These are phyloP conservation scores for Saitozyma podzolica DNA, from an alignment of 768 basidiomycete genomes.

Conservation along the genomic window DNA sequence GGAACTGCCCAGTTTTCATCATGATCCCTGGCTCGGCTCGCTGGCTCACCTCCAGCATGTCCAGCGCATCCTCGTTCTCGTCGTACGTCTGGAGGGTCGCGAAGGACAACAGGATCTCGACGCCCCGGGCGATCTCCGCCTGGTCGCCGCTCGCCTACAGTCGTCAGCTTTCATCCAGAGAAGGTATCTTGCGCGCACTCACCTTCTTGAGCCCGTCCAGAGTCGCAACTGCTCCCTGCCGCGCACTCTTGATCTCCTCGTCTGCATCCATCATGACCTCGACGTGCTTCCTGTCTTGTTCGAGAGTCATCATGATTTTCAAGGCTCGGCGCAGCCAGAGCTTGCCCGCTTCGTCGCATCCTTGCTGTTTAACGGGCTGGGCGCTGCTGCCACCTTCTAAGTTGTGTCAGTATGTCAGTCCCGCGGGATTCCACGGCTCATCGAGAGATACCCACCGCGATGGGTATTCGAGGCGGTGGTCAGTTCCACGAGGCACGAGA, in stretches of 20 bases:
- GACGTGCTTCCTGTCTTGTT: conserved; percentile 71
- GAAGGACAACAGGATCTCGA: conserved; percentile 69
- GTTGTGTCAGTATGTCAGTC: background rate
- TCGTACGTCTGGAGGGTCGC: conserved; percentile 73
- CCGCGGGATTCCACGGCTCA: background rate
- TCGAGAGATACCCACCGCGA: conserved; percentile 1
- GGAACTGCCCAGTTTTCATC: no score
- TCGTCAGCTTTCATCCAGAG: background rate
- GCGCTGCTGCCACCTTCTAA: background rate
- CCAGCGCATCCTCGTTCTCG: conserved; percentile 62
- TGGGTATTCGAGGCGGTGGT: conserved; percentile 59
- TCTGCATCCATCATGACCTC: conserved; percentile 59
- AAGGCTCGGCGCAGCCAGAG: conserved; percentile 76
- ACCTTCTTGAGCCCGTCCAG: conserved; percentile 46
- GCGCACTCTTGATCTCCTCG: conserved; percentile 60
- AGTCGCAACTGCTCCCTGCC: conserved; percentile 55
- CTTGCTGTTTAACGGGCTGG: conserved; percentile 48
- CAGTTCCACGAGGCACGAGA: conserved; percentile 73
- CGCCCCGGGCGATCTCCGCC: conserved; percentile 66
- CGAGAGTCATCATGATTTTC: conserved; percentile 54
- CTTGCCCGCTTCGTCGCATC: conserved; percentile 68
- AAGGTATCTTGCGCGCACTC: background rate
- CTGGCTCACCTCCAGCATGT: conserved; percentile 63
- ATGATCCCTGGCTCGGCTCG: background rate
- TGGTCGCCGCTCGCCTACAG: conserved; percentile 55